These are phyloP conservation scores for Gaeumannomyces tritici DNA, from an alignment of 2,329 filamentous ascomycete genomes.

Conservation along the genomic window DNA sequence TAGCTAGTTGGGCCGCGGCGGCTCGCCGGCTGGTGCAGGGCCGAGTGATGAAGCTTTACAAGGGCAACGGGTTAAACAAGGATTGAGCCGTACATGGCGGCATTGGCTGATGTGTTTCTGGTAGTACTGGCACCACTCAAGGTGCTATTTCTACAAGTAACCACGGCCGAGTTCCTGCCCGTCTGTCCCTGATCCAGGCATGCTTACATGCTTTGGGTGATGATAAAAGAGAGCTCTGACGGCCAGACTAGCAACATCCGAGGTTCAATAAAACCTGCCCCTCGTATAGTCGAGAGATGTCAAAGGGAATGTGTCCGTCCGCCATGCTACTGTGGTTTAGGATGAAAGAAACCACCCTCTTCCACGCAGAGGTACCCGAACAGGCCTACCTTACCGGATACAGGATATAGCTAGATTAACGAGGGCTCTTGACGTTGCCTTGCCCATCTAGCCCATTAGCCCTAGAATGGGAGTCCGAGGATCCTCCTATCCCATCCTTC, in stretches of 20 bases:
- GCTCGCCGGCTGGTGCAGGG: not conserved
- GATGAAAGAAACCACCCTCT: no score
- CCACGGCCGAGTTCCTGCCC: conserved; percentile 18
- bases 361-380: no score
- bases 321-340: no score
- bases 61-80: not conserved
- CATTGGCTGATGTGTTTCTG: conserved; percentile 10
- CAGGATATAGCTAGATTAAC: no score
- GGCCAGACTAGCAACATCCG: conserved; percentile 11
- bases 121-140: conserved; percentile 2
- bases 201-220: conserved; percentile 24
- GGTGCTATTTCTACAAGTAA: not conserved
- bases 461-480: no score
- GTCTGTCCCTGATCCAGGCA: conserved; percentile 19
- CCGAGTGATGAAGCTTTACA: conserved; percentile 10
- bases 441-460: no score
- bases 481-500: no score
- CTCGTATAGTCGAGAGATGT: no score
- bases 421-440: no score
- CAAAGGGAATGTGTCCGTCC: no score
- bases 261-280: no score
- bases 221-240: conserved; percentile 55
- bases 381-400: no score
- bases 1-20: not conserved
- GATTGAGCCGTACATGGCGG: conserved; percentile 9